phyloP scores from a whole-genome alignment of 2,329 filamentous ascomycete genomes.

The Annulohypoxylon truncatum region DNA sequence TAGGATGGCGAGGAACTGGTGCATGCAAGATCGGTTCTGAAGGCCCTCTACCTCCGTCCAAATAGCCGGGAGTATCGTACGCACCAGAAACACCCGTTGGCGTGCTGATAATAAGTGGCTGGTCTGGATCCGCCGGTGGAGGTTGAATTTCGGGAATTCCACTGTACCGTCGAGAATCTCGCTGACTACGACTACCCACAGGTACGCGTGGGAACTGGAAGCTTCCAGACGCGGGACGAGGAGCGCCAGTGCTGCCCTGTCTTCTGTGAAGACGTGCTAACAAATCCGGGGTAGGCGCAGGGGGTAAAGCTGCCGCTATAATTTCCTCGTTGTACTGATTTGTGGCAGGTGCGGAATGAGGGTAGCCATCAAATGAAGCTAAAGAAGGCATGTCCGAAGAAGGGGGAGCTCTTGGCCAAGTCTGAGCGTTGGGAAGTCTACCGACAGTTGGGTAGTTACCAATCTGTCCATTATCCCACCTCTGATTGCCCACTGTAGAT shows the following conservation, averaged over 20 bases:
- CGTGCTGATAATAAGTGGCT: constrained; percentile 71
- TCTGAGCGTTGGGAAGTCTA: constrained; percentile 54
- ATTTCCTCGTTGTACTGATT: constrained; percentile 50
- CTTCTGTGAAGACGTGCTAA: constrained; percentile 54
- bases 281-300: constrained; percentile 55
- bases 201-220: constrained; percentile 58
- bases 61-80: constrained; percentile 59
- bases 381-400: constrained; percentile 40
- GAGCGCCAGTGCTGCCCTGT: constrained; percentile 51
- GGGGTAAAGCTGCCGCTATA: constrained; percentile 53
- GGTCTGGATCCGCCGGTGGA: constrained; percentile 55
- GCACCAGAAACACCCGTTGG: constrained; percentile 66
- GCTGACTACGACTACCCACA: constrained; percentile 50
- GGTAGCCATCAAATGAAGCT: constrained; percentile 50
- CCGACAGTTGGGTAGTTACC: constrained; percentile 35
- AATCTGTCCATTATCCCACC: constrained; percentile 19
- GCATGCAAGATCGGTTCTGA: constrained; percentile 62
- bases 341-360: constrained; percentile 56
- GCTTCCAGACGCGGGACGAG: constrained; percentile 58
- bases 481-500: constrained; percentile 14
- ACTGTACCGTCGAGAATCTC: constrained; percentile 42
- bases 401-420: constrained; percentile 59
- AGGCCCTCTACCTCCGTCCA: constrained; percentile 47
- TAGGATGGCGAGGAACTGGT: constrained; percentile 64
- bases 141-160: constrained; percentile 42